Percentiles rank a stretch among this genome's conserved stretches.
phyloP scores from a whole-genome alignment of 495 filamentous ascomycete species.

The Aspergillus biplanus region DNA sequence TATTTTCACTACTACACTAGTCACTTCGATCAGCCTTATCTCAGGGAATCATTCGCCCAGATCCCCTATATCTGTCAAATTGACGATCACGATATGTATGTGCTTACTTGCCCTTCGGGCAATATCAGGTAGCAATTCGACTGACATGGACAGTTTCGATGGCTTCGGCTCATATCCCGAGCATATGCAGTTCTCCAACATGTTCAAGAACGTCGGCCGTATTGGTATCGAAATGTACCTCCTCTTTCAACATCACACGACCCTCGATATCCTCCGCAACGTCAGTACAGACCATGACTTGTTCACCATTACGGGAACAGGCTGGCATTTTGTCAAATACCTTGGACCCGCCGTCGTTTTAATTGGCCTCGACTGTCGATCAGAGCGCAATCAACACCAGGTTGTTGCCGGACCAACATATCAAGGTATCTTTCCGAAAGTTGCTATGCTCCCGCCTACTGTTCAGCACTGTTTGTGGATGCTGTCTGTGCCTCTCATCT shows the following conservation, averaged over 20 bases:
- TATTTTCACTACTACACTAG: slow-evolving; percentile 99
- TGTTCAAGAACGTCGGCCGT: slow-evolving; percentile 97
- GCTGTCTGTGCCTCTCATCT: slow-evolving; percentile 86
- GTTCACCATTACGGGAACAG: slow-evolving; percentile 94
- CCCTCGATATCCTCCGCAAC: slow-evolving; percentile 87
- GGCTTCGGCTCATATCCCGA: slow-evolving; percentile 98
- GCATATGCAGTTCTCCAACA: slow-evolving; percentile 95
- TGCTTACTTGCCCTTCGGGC: slow-evolving; percentile 29
- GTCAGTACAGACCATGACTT: slow-evolving; percentile 84
- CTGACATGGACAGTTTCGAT: slow-evolving; percentile 71
- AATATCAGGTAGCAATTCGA: not conserved
- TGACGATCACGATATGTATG: slow-evolving; percentile 98
- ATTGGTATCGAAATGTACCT: slow-evolving; percentile 99
- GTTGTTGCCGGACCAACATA: slow-evolving; percentile 97
- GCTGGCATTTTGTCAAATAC: slow-evolving; percentile 98
- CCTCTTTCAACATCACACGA: slow-evolving; percentile 98
- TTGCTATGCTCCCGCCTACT: slow-evolving; percentile 86
- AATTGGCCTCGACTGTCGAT: slow-evolving; percentile 87
- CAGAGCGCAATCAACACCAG: slow-evolving; percentile 85
- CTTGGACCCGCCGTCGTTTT: slow-evolving; percentile 90
- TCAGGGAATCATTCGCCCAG: slow-evolving; percentile 94
- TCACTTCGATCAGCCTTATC: slow-evolving; percentile 92
- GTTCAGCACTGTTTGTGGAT: slow-evolving; percentile 98
- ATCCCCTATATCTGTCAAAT: slow-evolving; percentile 93
- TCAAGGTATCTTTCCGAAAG: slow-evolving; percentile 94